Base-by-base conservation (phyloP, 2,329 filamentous ascomycete genomes). In the Mollisia scopiformis region DNA sequence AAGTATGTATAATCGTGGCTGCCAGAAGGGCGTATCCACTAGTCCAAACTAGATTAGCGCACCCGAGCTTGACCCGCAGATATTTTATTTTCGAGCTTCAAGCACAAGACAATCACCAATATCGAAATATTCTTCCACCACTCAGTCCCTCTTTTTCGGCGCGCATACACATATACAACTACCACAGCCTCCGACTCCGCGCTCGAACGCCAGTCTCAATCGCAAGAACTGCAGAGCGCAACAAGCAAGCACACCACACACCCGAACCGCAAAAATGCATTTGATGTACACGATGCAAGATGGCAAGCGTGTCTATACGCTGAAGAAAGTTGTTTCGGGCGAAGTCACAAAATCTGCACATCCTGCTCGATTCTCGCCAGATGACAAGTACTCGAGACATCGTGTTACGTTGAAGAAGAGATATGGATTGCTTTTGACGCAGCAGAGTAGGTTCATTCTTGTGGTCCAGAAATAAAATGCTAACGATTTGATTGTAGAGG, bases 311-410 rank as follows among this genome's bases (percentile, higher is more conserved):
- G 80, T 90, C 73, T 99, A 98, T 85, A 98, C 95, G 51, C 87
- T 98, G 68, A 94, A 97, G 81, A 97, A 98, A 82, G 86, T 96
- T 69, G 81, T 84, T 71, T 83, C 88, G 71, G 90, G 90, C 74
- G 87, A 93, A 75, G 92, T 97, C 74, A 96, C 94, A 77, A 97
- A 96, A 84, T 95, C 91, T 57, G 95, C 95, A 59, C 94, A 98
- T 81, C 94, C 95, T 50, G 95, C 95, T 46, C 86, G 95, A 70
- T 99, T 98, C 84, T 97, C 92, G 50, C 95, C 95, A 66, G 95
- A 99, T 80, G 95, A 99, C 84, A 97, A 97, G 84, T 98, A 96
- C 85, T 97, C 93, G 73, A 91, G 92, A 75, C 94, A 98, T 81
- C 88, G 95, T 71, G 93, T 98, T 53, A 96, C 93, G 21, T 84